These are phyloP conservation scores for Cladosporium sp. DNA, from an alignment of 2,329 filamentous ascomycete species.

Conservation along the genomic window DNA sequence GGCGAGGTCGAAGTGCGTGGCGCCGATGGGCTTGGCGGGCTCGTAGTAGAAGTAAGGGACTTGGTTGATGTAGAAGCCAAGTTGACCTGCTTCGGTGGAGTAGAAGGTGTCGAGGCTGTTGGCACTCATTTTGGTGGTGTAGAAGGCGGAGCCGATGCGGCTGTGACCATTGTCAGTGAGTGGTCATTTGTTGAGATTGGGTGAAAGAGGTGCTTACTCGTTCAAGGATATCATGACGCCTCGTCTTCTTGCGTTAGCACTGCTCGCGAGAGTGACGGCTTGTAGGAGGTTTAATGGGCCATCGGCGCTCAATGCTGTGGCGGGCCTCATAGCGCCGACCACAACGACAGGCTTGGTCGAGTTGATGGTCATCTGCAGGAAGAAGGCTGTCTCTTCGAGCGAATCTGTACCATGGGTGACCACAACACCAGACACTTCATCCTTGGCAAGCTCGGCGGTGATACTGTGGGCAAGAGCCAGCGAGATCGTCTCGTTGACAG, in stretches of 20 bases:
- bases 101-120: constrained; percentile 65
- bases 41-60: constrained; percentile 62
- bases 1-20: constrained; percentile 46
- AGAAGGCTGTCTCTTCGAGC: constrained; percentile 64
- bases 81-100: constrained; percentile 56
- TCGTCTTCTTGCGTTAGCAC: constrained; percentile 47
- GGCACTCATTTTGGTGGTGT: constrained; percentile 62
- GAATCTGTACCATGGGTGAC: constrained; percentile 68
- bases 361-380: constrained; percentile 59
- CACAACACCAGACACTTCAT: constrained; percentile 50
- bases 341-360: constrained; percentile 61
- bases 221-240: constrained; percentile 63
- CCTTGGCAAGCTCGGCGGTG: constrained; percentile 50
- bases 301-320: constrained; percentile 63
- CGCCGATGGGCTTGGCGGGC: constrained; percentile 51
- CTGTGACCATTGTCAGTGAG: background rate
- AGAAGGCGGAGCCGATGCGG: constrained; percentile 60
- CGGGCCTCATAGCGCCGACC: constrained; percentile 64
- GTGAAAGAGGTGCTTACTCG: constrained; percentile 44
- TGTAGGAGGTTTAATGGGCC: constrained; percentile 64
- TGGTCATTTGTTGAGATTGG: too few relatives aligned
- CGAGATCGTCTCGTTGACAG: constrained; percentile 51
- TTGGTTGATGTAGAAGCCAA: constrained; percentile 60
- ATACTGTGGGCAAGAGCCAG: constrained; percentile 52
- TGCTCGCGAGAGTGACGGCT: constrained; percentile 58